Percentiles rank a stretch among this genome's conserved stretches.
phyloP scores from a whole-genome alignment of 352 stramenopile species.

The Pythium phragmitis region DNA sequence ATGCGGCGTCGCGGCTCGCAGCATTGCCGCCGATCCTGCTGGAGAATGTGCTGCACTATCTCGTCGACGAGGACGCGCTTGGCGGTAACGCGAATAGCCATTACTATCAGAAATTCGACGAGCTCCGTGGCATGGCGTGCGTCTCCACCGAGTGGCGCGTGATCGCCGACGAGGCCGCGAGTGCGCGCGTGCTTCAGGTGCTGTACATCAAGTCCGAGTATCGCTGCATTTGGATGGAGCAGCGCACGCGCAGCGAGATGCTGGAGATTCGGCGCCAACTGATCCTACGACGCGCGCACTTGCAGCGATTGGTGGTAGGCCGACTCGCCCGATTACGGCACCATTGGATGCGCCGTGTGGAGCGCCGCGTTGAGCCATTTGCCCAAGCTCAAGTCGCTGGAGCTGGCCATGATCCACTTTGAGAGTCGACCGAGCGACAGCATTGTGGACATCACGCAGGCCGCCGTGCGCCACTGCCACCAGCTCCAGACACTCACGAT shows the following conservation, averaged over 20 bases:
- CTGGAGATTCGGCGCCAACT: conserved; percentile 4
- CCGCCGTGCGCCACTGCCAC: conserved; percentile 1
- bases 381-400: conserved; percentile 5
- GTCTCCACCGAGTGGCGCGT: background rate
- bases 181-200: background rate
- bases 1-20: background rate
- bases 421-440: background rate
- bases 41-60: background rate
- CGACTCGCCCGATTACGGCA: background rate
- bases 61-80: background rate
- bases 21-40: background rate
- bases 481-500: background rate
- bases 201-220: background rate
- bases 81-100: background rate
- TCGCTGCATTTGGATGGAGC: background rate
- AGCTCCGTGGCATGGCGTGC: background rate
- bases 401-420: background rate
- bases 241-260: conserved; percentile 5
- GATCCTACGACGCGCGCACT: conserved; percentile 3
- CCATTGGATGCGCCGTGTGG: background rate
- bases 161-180: conserved; percentile 3
- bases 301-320: background rate
- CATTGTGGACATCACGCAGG: background rate
- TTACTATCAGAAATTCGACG: background rate
- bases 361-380: conserved; percentile 8